These are phyloP conservation scores for Stellera chamaejasme DNA, from an alignment of 345 rosid genomes.

Conservation along the genomic window DNA sequence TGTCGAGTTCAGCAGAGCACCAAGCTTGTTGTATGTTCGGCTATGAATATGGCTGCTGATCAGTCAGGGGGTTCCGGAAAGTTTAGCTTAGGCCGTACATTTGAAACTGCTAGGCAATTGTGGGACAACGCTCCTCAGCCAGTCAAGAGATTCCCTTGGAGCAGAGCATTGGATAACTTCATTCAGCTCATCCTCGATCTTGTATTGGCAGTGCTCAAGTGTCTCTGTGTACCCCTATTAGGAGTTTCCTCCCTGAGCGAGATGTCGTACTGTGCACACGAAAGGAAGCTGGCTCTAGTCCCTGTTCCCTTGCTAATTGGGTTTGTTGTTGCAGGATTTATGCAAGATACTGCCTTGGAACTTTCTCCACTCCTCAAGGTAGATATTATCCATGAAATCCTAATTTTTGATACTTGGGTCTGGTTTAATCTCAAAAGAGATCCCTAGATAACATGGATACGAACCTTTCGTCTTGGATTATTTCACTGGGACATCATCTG, in stretches of 20 bases:
- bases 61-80: conserved; percentile 53
- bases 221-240: conserved; percentile 57
- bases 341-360: conserved; percentile 51
- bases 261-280: conserved; percentile 95
- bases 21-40: conserved; percentile 33
- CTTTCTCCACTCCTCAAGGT: conserved; percentile 77
- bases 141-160: conserved; percentile 83
- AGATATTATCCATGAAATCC: neutral
- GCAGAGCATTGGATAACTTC: conserved; percentile 54
- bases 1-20: conserved; percentile 19
- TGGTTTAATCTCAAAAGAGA: neutral
- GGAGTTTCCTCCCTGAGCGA: conserved; percentile 81
- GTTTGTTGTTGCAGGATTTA: conserved; percentile 41
- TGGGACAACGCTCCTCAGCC: conserved; percentile 71
- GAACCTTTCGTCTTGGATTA: neutral
- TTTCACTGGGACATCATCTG: neutral
- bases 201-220: conserved; percentile 49
- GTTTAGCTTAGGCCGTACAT: conserved; percentile 31
- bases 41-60: conserved; percentile 52
- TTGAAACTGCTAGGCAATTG: conserved; percentile 37
- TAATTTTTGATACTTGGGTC: too few species aligned
- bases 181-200: conserved; percentile 71
- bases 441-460: neutral
- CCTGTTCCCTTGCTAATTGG: conserved; percentile 69
- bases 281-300: conserved; percentile 57